Conservation (phyloP, 139 green algal genomes). For the Picochlorum sp. region DNA sequence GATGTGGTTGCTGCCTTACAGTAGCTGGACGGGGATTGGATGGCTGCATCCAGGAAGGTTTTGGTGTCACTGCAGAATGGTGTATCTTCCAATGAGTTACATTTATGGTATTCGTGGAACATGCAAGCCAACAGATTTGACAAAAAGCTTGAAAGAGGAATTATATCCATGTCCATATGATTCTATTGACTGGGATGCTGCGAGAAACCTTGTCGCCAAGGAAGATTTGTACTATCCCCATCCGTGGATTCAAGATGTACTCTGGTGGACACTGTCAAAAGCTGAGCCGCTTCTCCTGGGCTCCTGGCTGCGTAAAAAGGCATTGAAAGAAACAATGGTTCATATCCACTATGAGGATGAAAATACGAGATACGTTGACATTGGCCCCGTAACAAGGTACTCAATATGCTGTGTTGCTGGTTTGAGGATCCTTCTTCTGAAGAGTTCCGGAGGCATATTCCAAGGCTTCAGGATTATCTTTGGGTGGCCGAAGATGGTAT, state of each 20-base stretch:
- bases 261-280: constrained; percentile 87
- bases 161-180: constrained; percentile 77
- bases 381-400: constrained; percentile 96
- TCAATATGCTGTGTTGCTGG: constrained; percentile 97
- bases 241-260: constrained; percentile 77
- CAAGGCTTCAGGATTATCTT: constrained; percentile 74
- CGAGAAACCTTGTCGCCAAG: constrained; percentile 68
- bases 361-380: constrained; percentile 96
- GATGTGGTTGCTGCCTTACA: constrained; percentile 97
- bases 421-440: constrained; percentile 74
- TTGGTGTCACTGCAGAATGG: constrained; percentile 98
- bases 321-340: constrained; percentile 74
- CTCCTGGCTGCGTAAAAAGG: constrained; percentile 55
- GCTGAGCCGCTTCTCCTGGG: constrained; percentile 63
- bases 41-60: constrained; percentile 82
- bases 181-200: constrained; percentile 85
- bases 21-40: constrained; percentile 65
- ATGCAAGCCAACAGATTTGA: constrained; percentile 46
- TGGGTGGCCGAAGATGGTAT: constrained; percentile 98
- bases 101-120: constrained; percentile 78
- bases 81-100: constrained; percentile 99
- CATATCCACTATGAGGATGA: constrained; percentile 98
- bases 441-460: constrained; percentile 58
- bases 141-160: constrained; percentile 53
- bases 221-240: constrained; percentile 99